Conservation (phyloP, 1,139 yeast species). For the Blastobotrys apis region DNA sequence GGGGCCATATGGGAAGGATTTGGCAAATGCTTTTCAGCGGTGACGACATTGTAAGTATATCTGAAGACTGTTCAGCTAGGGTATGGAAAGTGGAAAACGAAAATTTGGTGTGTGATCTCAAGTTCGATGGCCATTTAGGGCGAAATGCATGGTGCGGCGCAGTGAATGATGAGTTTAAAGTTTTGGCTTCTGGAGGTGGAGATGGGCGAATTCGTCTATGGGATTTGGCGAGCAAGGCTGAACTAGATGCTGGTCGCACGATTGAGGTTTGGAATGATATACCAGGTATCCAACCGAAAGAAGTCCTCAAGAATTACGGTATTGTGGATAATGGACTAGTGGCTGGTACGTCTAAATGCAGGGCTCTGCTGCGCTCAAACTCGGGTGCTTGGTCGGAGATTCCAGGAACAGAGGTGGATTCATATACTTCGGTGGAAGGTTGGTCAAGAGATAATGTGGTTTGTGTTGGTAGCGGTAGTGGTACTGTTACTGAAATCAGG, state of each 20-base stretch:
- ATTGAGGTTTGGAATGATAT: conserved; percentile 18
- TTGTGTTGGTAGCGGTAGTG: conserved; percentile 50
- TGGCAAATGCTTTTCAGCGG: conserved; percentile 76
- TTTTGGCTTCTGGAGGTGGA: conserved; percentile 75
- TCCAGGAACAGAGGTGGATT: conserved; percentile 38
- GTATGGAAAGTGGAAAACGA: conserved; percentile 50
- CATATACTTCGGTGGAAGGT: conserved; percentile 51
- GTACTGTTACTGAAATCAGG: conserved; percentile 47
- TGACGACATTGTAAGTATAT: conserved; percentile 53
- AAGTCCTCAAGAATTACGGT: conserved; percentile 60
- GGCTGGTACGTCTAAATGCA: conserved; percentile 61
- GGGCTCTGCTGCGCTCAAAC: conserved; percentile 35
- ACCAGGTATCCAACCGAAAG: conserved; percentile 42
- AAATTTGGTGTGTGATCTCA: conserved; percentile 42
- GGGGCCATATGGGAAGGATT: conserved; percentile 96
- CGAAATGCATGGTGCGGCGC: conserved; percentile 87
- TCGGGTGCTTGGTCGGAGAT: conserved; percentile 35
- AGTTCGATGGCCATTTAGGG: conserved; percentile 68
- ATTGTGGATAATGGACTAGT: conserved; percentile 42
- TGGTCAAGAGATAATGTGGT: conserved; percentile 42
- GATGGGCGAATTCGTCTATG: conserved; percentile 74
- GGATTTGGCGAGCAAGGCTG: conserved; percentile 41
- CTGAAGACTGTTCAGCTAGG: conserved; percentile 89
- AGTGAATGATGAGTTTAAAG: conserved; percentile 42
- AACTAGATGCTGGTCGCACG: conserved; percentile 32